A percentile compares a stretch with the other conserved stretches of the same genome.
Conservation (phyloP, 2,329 filamentous ascomycete genomes). For the Exophiala spinifera region DNA sequence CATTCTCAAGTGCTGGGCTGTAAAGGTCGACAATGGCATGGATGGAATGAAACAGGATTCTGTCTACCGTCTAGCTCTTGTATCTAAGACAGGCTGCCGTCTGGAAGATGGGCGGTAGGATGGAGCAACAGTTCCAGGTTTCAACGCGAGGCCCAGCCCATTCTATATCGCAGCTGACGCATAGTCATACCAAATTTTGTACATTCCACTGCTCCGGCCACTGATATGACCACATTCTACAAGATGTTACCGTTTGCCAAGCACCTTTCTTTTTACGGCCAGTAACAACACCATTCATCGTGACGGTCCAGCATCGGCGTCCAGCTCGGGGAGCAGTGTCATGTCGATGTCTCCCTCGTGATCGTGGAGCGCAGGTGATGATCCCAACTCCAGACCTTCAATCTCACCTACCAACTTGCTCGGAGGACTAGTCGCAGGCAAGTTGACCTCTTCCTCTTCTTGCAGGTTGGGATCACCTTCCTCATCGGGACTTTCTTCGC, state of each 20-base stretch:
- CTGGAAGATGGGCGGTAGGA: too few relatives aligned
- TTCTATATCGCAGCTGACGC: too few relatives aligned
- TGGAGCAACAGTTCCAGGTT: too few relatives aligned
- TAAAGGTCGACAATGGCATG: neutral
- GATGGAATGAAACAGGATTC: too few relatives aligned
- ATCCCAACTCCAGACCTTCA: slow-evolving; percentile 10
- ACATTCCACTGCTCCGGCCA: too few relatives aligned
- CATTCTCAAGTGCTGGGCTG: too few relatives aligned
- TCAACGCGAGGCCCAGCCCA: too few relatives aligned
- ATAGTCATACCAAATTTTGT: too few relatives aligned
- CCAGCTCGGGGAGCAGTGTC: neutral
- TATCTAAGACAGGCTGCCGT: too few relatives aligned
- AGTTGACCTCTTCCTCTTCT: neutral
- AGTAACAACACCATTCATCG: neutral
- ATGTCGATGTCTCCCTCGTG: slow-evolving; percentile 2
- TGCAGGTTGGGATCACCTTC: neutral
- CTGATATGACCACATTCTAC: too few relatives aligned
- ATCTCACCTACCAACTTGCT: slow-evolving; percentile 11
- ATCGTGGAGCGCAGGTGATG: slow-evolving; percentile 1
- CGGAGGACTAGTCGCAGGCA: slow-evolving; percentile 15
- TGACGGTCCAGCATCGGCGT: neutral
- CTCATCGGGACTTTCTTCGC: neutral
- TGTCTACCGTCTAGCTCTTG: too few relatives aligned
- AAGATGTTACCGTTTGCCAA: too few relatives aligned
- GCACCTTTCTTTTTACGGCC: neutral